Base-by-base conservation (phyloP, 345 rosid species). In the Carallia brachiata region DNA sequence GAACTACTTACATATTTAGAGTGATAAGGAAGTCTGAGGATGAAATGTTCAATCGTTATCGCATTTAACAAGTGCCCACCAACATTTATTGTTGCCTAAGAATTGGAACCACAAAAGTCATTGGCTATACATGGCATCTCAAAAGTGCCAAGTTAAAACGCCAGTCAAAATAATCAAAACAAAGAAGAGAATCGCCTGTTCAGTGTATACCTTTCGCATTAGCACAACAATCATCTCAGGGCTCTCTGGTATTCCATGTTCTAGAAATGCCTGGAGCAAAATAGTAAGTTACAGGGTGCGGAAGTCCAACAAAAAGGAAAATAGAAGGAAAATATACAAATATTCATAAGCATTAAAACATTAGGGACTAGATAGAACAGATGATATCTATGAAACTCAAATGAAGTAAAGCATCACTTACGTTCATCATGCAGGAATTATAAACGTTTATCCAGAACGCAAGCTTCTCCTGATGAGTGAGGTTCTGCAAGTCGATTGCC, bases 371-470 rank as follows among this genome's bases (percentile, higher is more conserved):
- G 61, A 10, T 15, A 18, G 36, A 54, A 28, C 13, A 5, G 54
- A 30, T 47, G 37, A 36, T 36, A 12, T 44, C 10, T 12, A 44
- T 36, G 4, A 7, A 65, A 55, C 36, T 7, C 17, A 23, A 54
- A 50, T 13, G 50, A 39, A 23, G 61, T 72, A 27, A 48, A 31
- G 50, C 50, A 36, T 68, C 59, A 63, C 89, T 12, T 82, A 89
- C 98, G 81, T 91, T 90, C 96, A 93, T 87, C 92, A 88, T 85
- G 87, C 94, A 93, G 59, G 94, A 82, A 64, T 91, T 93, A 79
- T 93, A 93, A 54, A 84, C 79, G 77, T 91, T 93, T 70, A 93
- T 88, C 98, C 98, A 89, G 84, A 93, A 93, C 3, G 97, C 97
- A 67, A 91, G 90, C 79, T 89, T 93, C 86, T 89, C 92, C 69